Conservation (phyloP, 225 moss, liverwort and hornwort species). For the Bryoerythrophyllum caledonicum region DNA sequence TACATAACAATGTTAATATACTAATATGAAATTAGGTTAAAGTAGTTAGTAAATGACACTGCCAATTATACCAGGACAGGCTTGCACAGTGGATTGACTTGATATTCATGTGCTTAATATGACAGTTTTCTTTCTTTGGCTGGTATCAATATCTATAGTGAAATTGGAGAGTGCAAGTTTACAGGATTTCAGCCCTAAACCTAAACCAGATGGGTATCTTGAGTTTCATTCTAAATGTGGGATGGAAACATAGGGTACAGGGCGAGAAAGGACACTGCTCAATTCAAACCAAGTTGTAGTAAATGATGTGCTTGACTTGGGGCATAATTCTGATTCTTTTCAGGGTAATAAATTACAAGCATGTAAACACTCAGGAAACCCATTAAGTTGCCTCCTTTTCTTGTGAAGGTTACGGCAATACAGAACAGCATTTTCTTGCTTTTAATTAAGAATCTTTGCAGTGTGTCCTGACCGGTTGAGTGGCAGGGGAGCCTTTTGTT, state of each 20-base stretch:
- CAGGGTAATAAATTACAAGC: background rate
- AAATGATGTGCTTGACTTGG: slow-evolving; percentile 3
- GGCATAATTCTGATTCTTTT: background rate
- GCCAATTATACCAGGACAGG: background rate
- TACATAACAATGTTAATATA: no score
- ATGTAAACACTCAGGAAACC: no score
- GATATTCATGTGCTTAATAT: background rate
- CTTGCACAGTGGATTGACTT: background rate
- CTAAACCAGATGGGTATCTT: background rate
- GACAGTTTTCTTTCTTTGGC: background rate
- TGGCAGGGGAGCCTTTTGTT: no score
- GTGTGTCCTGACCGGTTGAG: background rate
- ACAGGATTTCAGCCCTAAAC: background rate
- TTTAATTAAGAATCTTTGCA: background rate
- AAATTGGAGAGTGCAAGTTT: background rate
- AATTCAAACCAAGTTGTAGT: background rate
- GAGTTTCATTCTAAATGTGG: background rate
- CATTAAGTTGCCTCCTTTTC: background rate
- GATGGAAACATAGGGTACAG: background rate
- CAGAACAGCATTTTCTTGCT: no score
- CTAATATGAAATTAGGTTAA: no score
- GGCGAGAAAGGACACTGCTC: background rate
- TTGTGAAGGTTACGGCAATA: no score
- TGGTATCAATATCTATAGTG: background rate
- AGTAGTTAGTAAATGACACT: no score